phyloP scores from a whole-genome alignment of 2,329 filamentous ascomycete species.

The Fonsecaea multimorphosa region DNA sequence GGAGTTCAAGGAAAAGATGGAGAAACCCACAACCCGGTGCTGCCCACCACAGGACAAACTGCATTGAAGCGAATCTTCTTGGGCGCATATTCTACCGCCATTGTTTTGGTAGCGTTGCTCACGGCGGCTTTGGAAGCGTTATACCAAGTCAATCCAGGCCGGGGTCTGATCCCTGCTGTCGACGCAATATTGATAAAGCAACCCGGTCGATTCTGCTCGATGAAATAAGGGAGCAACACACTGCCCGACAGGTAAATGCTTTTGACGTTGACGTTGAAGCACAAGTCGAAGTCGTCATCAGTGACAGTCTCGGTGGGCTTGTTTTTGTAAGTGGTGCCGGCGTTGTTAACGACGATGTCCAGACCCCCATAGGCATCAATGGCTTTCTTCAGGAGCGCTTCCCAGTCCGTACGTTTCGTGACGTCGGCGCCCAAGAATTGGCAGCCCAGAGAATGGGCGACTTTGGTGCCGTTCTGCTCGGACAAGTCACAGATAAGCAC shows the following conservation, averaged over 20 bases:
- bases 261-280: constrained; percentile 54
- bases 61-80: constrained; percentile 75
- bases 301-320: constrained; percentile 51
- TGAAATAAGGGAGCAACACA: constrained; percentile 36
- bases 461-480: constrained; percentile 29
- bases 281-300: constrained; percentile 55
- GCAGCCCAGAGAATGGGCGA: constrained; percentile 32
- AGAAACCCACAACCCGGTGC: constrained; percentile 63
- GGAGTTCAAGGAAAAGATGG: background rate
- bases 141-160: constrained; percentile 37
- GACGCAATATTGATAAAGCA: constrained; percentile 36
- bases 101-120: constrained; percentile 66
- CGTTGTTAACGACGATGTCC: constrained; percentile 59
- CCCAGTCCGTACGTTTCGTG: constrained; percentile 36
- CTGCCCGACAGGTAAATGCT: constrained; percentile 36
- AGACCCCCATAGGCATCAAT: constrained; percentile 53
- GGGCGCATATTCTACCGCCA: constrained; percentile 75
- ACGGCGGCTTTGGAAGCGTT: constrained; percentile 72
- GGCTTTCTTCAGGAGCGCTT: constrained; percentile 48
- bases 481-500: constrained; percentile 45
- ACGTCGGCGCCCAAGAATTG: constrained; percentile 33
- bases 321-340: constrained; percentile 56
- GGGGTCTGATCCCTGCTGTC: constrained; percentile 34
- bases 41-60: constrained; percentile 69
- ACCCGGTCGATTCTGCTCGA: constrained; percentile 33